These are phyloP conservation scores for Baorangia bicolor DNA, from an alignment of 768 basidiomycete genomes.

Conservation along the genomic window DNA sequence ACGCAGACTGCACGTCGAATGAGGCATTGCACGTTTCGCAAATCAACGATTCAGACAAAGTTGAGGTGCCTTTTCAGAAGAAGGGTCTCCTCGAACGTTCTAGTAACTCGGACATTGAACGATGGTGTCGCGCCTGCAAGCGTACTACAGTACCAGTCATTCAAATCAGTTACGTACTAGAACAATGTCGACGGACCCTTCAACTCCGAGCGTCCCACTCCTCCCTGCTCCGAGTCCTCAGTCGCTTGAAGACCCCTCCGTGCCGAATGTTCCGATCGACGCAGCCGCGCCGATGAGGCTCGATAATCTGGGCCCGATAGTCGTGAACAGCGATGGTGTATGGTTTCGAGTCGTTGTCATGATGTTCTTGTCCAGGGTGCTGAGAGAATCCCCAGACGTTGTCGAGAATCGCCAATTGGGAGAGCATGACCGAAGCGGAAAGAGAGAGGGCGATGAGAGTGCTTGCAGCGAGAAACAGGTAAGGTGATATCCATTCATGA, in stretches of 20 bases:
- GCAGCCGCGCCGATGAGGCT: conserved; percentile 42
- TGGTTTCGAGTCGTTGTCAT: conserved; percentile 15
- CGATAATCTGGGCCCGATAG: conserved; percentile 63
- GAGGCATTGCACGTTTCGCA: not conserved
- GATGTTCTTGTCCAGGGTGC: not conserved
- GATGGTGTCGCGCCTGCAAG: not conserved
- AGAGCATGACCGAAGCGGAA: conserved; percentile 54
- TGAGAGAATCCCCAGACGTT: conserved; percentile 44
- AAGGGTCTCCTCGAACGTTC: not conserved
- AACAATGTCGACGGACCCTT: conserved; percentile 7
- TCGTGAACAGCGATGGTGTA: conserved; percentile 68
- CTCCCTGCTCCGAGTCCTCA: conserved; percentile 6
- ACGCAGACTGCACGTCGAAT: not conserved
- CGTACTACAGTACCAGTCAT: not conserved
- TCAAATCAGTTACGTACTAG: not conserved
- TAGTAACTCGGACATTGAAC: not conserved
- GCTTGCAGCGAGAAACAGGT: conserved; percentile 53
- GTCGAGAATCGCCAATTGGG: conserved; percentile 67
- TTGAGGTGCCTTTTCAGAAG: not conserved
- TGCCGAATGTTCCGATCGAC: conserved; percentile 13
- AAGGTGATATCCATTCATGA: not conserved
- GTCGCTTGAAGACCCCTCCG: conserved; percentile 6
- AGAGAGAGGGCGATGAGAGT: conserved; percentile 56
- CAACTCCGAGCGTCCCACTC: conserved; percentile 3
- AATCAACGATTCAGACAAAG: not conserved